phyloP scores from a whole-genome alignment of 345 rosid species.

The Turritis glabra region DNA sequence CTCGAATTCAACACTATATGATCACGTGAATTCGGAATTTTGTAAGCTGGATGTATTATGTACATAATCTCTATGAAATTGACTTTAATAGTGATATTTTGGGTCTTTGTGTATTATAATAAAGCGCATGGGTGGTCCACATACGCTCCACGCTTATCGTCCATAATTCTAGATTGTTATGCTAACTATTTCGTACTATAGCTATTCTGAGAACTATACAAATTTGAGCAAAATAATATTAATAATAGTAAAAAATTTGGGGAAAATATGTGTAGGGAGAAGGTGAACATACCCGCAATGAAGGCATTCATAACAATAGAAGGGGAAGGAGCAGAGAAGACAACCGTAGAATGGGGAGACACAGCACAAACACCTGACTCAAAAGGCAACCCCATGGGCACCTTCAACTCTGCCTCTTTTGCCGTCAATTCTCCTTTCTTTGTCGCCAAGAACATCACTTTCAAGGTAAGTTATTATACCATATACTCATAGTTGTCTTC shows the following conservation, averaged over 20 bases:
- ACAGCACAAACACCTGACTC: constrained; percentile 83
- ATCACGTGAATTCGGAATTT: constrained; percentile 30
- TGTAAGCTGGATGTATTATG: neutral
- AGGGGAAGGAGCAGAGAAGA: constrained; percentile 92
- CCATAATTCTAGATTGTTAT: neutral
- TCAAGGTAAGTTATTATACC: constrained; percentile 59
- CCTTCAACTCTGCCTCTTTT: constrained; percentile 84
- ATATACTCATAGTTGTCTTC: neutral
- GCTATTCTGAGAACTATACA: neutral
- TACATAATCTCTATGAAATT: neutral
- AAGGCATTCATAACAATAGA: constrained; percentile 83
- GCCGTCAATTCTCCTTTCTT: constrained; percentile 87
- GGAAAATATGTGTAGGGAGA: constrained; percentile 57
- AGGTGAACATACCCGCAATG: constrained; percentile 72
- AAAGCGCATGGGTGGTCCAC: constrained; percentile 28
- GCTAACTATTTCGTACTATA: neutral
- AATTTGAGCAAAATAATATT: neutral
- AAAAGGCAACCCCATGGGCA: constrained; percentile 73
- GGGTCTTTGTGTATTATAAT: constrained; percentile 3
- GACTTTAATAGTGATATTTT: neutral
- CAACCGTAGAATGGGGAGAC: constrained; percentile 94
- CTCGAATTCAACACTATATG: constrained; percentile 21
- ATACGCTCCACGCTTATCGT: constrained; percentile 2
- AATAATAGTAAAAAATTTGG: neutral
- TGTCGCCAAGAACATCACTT: constrained; percentile 90